Evolutionary conservation across 1,139 yeast species (phyloP).

Genomic region (Candida tetrigidarum): DNA sequence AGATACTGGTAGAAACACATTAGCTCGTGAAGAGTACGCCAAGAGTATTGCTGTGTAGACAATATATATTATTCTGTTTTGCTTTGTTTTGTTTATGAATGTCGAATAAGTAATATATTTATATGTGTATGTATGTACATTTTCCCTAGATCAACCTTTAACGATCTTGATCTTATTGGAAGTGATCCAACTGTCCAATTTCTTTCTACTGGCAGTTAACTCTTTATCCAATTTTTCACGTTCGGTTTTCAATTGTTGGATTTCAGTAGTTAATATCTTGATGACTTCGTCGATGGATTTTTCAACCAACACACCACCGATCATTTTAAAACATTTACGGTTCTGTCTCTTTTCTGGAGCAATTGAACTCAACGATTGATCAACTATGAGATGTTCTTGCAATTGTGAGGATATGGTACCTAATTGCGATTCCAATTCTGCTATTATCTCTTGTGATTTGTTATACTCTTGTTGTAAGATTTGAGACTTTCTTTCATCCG

Average conservation of each 20-base stretch:
- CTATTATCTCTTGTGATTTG: slow-evolving; percentile 61
- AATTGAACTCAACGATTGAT: slow-evolving; percentile 32
- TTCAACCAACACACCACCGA: slow-evolving; percentile 91
- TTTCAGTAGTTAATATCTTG: slow-evolving; percentile 68
- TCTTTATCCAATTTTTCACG: slow-evolving; percentile 50
- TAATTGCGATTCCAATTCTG: slow-evolving; percentile 60
- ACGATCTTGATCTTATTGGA: slow-evolving; percentile 69
- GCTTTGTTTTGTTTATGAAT: background rate
- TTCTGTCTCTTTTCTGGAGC: slow-evolving; percentile 46
- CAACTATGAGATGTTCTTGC: slow-evolving; percentile 48
- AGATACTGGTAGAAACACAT: slow-evolving; percentile 31
- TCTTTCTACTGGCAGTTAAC: slow-evolving; percentile 49
- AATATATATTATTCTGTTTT: background rate
- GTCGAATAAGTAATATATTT: background rate
- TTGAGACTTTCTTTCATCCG: slow-evolving; percentile 49
- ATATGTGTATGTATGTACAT: background rate
- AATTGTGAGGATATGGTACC: slow-evolving; percentile 49
- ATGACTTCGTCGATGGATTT: slow-evolving; percentile 77
- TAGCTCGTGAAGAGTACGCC: slow-evolving; percentile 36
- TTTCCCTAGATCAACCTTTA: slow-evolving; percentile 23
- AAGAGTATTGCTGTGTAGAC: slow-evolving; percentile 26
- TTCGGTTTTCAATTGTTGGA: slow-evolving; percentile 46
- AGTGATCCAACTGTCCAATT: slow-evolving; percentile 70
- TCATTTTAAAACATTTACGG: slow-evolving; percentile 89
- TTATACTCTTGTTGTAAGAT: slow-evolving; percentile 64